Evolutionary conservation across 2,329 filamentous ascomycete species (phyloP).

Genomic region (Fusarium phyllophilum): DNA sequence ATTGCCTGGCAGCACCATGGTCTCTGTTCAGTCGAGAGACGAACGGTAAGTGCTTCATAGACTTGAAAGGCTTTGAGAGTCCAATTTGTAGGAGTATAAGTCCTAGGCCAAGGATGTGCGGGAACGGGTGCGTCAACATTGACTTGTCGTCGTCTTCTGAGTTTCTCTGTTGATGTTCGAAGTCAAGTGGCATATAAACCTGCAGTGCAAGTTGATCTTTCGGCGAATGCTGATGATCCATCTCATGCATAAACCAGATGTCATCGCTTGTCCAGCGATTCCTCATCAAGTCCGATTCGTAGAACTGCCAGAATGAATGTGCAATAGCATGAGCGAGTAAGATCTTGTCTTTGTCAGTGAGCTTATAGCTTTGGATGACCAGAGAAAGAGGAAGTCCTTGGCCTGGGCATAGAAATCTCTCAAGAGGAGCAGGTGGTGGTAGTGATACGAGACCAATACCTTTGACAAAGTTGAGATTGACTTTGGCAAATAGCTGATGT

Average conservation of each 20-base stretch:
- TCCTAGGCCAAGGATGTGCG: accelerated
- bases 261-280: neutral
- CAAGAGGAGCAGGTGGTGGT: neutral
- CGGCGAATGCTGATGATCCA: accelerated
- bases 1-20: neutral
- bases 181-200: neutral
- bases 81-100: neutral
- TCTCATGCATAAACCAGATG: neutral
- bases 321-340: neutral
- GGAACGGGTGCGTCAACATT: neutral
- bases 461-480: neutral
- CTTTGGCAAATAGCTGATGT: neutral
- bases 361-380: neutral
- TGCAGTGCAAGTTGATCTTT: neutral
- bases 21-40: neutral
- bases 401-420: neutral
- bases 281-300: accelerated
- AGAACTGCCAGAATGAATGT: neutral
- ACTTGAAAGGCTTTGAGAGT: accelerated
- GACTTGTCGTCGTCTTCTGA: accelerated
- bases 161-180: accelerated
- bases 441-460: neutral
- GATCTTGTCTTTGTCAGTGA: neutral
- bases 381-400: accelerated
- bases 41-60: accelerated